These are phyloP conservation scores for Bertia moriformis DNA, from an alignment of 2,329 filamentous ascomycete species.

Conservation along the genomic window DNA sequence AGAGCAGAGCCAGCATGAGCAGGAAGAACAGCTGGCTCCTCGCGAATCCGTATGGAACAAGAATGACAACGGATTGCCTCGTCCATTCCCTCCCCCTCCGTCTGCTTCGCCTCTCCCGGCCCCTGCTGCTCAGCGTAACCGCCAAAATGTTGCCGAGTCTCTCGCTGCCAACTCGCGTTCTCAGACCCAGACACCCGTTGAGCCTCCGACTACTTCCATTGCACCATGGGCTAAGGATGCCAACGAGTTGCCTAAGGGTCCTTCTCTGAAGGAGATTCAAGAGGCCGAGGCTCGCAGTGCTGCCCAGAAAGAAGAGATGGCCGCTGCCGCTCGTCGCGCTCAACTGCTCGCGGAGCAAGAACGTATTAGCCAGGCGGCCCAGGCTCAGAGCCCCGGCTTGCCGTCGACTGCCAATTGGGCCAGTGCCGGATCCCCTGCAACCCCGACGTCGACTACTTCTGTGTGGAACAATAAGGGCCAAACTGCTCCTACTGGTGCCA, in stretches of 20 bases:
- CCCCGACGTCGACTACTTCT: slow-evolving; percentile 24
- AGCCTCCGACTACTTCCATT: slow-evolving; percentile 27
- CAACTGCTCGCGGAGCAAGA: slow-evolving; percentile 60
- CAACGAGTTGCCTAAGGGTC: slow-evolving; percentile 58
- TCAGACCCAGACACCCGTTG: slow-evolving; percentile 46
- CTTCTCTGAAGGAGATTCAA: slow-evolving; percentile 91
- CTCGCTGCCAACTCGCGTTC: slow-evolving; percentile 21
- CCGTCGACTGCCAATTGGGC: slow-evolving; percentile 85
- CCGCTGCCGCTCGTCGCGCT: slow-evolving; percentile 62
- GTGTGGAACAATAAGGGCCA: slow-evolving; percentile 53
- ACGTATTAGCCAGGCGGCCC: slow-evolving; percentile 40
- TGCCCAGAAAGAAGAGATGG: slow-evolving; percentile 72
- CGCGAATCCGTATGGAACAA: slow-evolving; percentile 20
- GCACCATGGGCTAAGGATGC: slow-evolving; percentile 94
- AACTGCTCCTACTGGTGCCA: slow-evolving; percentile 30
- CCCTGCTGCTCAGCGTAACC: slow-evolving; percentile 71
- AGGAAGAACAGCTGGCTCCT: slow-evolving; percentile 20
- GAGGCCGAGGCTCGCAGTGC: slow-evolving; percentile 88
- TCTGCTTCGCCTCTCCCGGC: slow-evolving; percentile 74
- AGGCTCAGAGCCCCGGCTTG: slow-evolving; percentile 57
- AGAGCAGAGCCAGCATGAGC: background rate
- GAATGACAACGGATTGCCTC: slow-evolving; percentile 50
- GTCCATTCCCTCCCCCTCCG: slow-evolving; percentile 57
- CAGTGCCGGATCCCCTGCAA: slow-evolving; percentile 50
- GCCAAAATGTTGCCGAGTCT: slow-evolving; percentile 70